Evolutionary conservation across 2,329 filamentous ascomycete species (phyloP), one percentile per base, ranked within the genome.

Genomic region (Fusarium compactum): DNA sequence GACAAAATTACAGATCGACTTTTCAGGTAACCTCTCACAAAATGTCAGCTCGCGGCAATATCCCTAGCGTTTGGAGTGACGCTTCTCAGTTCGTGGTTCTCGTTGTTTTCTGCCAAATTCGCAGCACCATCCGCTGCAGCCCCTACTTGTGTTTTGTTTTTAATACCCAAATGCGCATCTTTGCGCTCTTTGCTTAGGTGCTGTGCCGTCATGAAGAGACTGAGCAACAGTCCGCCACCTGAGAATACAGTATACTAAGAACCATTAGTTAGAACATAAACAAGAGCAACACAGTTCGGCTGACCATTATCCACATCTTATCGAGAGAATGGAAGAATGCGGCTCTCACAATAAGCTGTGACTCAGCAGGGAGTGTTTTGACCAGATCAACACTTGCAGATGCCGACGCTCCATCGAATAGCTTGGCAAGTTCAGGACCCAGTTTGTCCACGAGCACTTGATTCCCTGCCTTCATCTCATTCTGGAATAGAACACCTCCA

Each of bases 401-500:
- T 2, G 89, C 86, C 59, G 83, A 83, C 64, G 81, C 81, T 18
- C 89, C 88, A 24, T 85, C 82, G 16, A 91, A 83, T 11, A 83
- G 70, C 1, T 76, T 73, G 1, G 86, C 86, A 3, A 82, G 78
- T 4, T 84, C 72, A 2, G 76, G 79, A 1, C 85, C 85, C 0
- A 91, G 81, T 0, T 82, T 77, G 18, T 80, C 72, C 15, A 80
- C 77, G 45, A 91, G 82, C 15, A 76, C 71, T 8, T 79, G 70
- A 11, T 82, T 81, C 61, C 86, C 84, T 27, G 79, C 79, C 58
- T 85, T 79, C 87, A 92, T 91, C 50, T 85, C 80, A 74, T 93
- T 92, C 76, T 92, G 89, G 79, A 93, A 93, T 6, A 93, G 83
- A 8, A 92, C 90, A 5, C 90, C 87, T 7, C 91, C 91, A 32